Evolutionary conservation across 2,329 filamentous ascomycete genomes (phyloP), one percentile per base, ranked within the genome.

Genomic region (Thermoascus crustaceus): DNA sequence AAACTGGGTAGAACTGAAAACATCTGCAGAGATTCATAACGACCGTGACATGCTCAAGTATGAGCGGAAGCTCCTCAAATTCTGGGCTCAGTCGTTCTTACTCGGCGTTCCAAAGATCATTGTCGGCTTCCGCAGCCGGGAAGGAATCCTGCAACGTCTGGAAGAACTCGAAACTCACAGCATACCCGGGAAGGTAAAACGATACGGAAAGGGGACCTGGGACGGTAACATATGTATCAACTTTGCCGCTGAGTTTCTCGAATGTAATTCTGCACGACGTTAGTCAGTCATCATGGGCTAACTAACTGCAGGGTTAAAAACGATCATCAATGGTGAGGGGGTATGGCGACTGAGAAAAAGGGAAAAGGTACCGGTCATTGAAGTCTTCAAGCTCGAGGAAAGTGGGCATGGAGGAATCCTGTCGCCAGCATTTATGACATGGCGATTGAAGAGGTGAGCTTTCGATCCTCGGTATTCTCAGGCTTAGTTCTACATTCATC

Each of bases 1-100:
- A 45, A 85, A 89, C 50, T 98, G 88, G 83, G 81, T 96, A 20
- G 91, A 98, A 61, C 73, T 98, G 39, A 98, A 98, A 58, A 98
- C 91, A 0, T 77, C 78, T n/a, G 80, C 76, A 25, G 78, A 82
- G 45, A 79, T 89, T 32, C 69, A 70, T 34, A 74, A 74, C 41
- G 72, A 80, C 2, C 72, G 76, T 30, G 84, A 91, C 50, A 71
- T 78, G 53, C 62, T 80, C 13, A 82, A 78, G 43, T 94, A 89
- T 55, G 85, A 95, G 61, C 76, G 84, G 32, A 96, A 96, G 58
- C 72, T 96, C 36, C 75, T 94, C 61, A 93, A 93, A 53, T 94
- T 89, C 64, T 98, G 91, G 91, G 85, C 89, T 9, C 91, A 96
- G 60, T 94, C 85, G 0, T 98, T 94, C 54, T 71, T 98, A 2